Conservation (phyloP, 2,329 filamentous ascomycete species). For the Trichoderma oligosporum region DNA sequence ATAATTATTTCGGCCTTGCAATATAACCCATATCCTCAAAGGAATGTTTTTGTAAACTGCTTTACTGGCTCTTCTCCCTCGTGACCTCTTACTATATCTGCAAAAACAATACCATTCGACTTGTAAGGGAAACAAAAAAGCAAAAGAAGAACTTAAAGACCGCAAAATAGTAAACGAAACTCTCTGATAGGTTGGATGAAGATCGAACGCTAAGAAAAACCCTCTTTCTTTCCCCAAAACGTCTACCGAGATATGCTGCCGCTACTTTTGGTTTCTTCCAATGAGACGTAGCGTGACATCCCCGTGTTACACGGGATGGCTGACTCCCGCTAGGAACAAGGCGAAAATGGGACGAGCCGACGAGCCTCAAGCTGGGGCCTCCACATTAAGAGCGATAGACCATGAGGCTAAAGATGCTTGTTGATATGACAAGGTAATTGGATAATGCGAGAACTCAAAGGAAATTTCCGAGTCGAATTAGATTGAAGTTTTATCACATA, state of each 20-base stretch:
- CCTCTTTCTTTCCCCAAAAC: neutral
- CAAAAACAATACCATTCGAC: too few relatives aligned
- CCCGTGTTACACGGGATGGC: constrained; percentile 5
- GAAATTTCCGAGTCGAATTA: too few relatives aligned
- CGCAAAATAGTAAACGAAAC: neutral
- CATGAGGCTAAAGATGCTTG: neutral
- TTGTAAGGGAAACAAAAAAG: too few relatives aligned
- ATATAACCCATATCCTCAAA: too few relatives aligned
- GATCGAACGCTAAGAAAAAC: neutral
- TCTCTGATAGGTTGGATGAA: neutral
- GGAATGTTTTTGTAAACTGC: too few relatives aligned
- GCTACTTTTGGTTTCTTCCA: neutral
- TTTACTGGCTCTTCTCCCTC: too few relatives aligned
- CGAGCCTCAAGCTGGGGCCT: neutral
- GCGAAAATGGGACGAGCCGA: constrained; percentile 14
- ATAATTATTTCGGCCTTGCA: too few relatives aligned
- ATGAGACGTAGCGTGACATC: constrained; percentile 5
- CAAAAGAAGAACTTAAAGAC: neutral
- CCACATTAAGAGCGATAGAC: neutral
- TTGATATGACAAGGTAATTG: neutral
- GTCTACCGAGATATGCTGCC: constrained; percentile 7
- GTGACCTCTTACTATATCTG: neutral
- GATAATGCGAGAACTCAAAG: too few relatives aligned
- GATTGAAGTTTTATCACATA: too few relatives aligned
- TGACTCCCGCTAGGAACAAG: neutral